Base-by-base conservation (phyloP, 495 filamentous ascomycete genomes). In the Aspergillus olivimuriae region DNA sequence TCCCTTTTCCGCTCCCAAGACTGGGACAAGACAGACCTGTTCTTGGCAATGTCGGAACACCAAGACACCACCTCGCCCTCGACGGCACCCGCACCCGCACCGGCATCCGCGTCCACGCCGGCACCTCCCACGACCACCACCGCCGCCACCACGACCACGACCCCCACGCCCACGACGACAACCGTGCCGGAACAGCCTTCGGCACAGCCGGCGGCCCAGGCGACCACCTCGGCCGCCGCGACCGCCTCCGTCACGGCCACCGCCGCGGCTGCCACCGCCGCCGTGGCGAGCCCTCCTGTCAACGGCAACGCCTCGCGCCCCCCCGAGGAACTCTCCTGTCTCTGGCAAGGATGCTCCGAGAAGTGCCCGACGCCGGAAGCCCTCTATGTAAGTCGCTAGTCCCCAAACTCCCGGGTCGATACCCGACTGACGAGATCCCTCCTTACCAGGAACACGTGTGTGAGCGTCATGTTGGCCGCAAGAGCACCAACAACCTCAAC, bases 401-500 rank as follows among this genome's bases (percentile, higher is more conserved):
- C 21, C 18, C 17, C 7, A 14, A 8, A 11, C 4, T 37, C 17
- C 17, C 4, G 1, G 1, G 12, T 38, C 6, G 11, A 26, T 11
- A 34, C 28, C 12, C 11, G 26, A 26, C 30, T 24, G 40, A 47
- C 57, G 47, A 53, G n/a, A n/a, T n/a, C n/a, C n/a, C n/a, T n/a
- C 48, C 41, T n/a, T 40, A 19, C 42, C 39, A 98, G 91, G 94
- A 97, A 51, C 94, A 99, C 61, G 87, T 99, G 52, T 99, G 94
- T 70, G 94, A 99, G 63, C 87, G 86, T 57, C 94, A 99, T 69
- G 90, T 99, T 56, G 94, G 94, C 50, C 87, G 94, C 62, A 97
- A 97, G 73, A 91, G 85, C 73, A 99, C 94, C 50, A 97, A 97
- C 72, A 99, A 99, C 66, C 74, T 99, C 50, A 96, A 94, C 66